Base-by-base conservation (phyloP, 306 rosid species). In the Echinosophora koreensis region DNA sequence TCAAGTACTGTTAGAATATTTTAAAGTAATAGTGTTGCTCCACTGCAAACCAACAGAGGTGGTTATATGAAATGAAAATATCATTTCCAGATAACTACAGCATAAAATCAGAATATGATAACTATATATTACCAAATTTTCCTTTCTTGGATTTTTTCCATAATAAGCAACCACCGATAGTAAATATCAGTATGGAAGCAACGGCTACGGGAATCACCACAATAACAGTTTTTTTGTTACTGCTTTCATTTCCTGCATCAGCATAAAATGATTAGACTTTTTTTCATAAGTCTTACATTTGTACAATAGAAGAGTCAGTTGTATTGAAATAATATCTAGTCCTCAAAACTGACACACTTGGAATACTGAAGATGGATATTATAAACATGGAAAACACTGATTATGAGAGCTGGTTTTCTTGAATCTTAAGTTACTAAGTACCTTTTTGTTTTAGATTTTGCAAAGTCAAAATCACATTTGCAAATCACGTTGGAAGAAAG, bases 231-330 rank as follows among this genome's bases (percentile, higher is more conserved):
- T 52, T 35, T 71, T 35, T 49, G 49, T 74, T 44, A 34, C 10
- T 55, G 22, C 47, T 82, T 52, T 64, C 1, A 22, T 81, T 71
- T 71, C 65, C 66, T 57, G 74, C 75, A 44, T 16, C 77, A 16
- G 58, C 49, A 71, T 50, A 34, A 18, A 66, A 4, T 69, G 13
- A 28, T 59, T 6, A 38, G 61, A 28, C 37, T 28, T 17, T 22
- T 22, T 22, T 22, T 22, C 22, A 22, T 22, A 1, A 22, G n/a
- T 13, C 8, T 65, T 5, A 15, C n/a, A 39, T 42, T 66, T 11
- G 6, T 22, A 18, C 39, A 18, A 13, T 15, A 44, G 15, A 8
- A 6, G 42, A 47, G 32, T 68, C 22, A 68, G 7, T 32, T 46
- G 9, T 4, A 68, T 49, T 22, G 13, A 8, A 68, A 4, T 12